Conservation (phyloP, 2,329 filamentous ascomycete species). For the Cladorrhinum sp. region DNA sequence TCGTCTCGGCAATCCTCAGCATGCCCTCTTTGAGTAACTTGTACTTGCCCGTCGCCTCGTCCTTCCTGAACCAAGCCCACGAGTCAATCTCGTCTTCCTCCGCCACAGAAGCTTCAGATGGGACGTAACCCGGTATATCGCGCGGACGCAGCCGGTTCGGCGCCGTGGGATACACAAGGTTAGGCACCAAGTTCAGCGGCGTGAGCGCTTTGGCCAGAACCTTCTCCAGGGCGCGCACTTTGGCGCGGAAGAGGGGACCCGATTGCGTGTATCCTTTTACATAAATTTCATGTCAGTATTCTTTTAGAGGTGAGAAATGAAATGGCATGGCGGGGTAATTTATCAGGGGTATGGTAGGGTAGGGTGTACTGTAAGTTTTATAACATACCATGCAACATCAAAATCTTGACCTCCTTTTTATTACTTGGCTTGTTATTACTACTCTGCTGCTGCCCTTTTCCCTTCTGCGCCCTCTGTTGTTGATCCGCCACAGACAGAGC, state of each 20-base stretch:
- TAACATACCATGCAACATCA: constrained; percentile 69
- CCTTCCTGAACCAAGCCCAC: constrained; percentile 79
- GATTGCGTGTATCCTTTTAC: constrained; percentile 81
- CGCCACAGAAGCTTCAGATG: constrained; percentile 33
- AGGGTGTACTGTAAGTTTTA: not conserved
- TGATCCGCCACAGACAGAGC: constrained; percentile 1
- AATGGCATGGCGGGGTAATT: constrained; percentile 6
- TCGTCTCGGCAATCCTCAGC: constrained; percentile 51
- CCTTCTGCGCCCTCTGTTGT: not conserved
- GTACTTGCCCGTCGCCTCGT: constrained; percentile 65
- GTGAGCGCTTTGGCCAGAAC: constrained; percentile 70
- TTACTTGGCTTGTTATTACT: constrained; percentile 8
- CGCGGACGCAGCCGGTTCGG: constrained; percentile 60
- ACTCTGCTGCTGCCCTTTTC: not conserved
- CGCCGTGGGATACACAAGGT: constrained; percentile 66
- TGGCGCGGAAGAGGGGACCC: constrained; percentile 77
- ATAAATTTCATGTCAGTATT: not conserved
- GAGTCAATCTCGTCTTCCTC: constrained; percentile 56
- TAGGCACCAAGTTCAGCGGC: constrained; percentile 51
- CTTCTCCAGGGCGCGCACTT: constrained; percentile 85
- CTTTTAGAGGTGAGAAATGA: constrained; percentile 1
- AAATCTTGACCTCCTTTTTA: constrained; percentile 60
- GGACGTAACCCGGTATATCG: constrained; percentile 68
- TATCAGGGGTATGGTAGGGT: not conserved
- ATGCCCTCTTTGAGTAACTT: constrained; percentile 68